Evolutionary conservation across 805 yeast species (phyloP).

Genomic region (Starmerella sirachaensis): DNA sequence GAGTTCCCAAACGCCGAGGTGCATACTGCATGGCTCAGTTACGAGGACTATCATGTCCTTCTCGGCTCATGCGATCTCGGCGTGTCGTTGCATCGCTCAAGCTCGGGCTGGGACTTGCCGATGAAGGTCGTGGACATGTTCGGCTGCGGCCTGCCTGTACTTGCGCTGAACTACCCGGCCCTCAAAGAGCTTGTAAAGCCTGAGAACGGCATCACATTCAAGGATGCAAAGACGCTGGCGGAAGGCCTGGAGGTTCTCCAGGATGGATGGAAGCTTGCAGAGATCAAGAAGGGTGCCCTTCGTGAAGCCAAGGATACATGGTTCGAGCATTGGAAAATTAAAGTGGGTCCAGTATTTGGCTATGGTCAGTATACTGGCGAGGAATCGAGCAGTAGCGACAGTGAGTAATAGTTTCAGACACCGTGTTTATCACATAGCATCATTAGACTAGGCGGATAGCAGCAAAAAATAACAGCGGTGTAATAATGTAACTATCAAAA

Average conservation of each 20-base stretch:
- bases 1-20: slow-evolving; percentile 41
- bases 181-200: slow-evolving; percentile 63
- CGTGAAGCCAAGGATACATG: slow-evolving; percentile 59
- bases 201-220: slow-evolving; percentile 58
- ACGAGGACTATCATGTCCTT: slow-evolving; percentile 67
- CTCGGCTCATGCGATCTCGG: slow-evolving; percentile 75
- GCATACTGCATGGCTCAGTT: slow-evolving; percentile 60
- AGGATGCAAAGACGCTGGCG: slow-evolving; percentile 34
- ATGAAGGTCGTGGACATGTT: slow-evolving; percentile 95
- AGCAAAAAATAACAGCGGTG: too few relatives aligned
- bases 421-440: too few relatives aligned
- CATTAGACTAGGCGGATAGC: too few relatives aligned
- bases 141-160: slow-evolving; percentile 90
- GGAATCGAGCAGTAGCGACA: slow-evolving; percentile 20
- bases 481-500: too few relatives aligned
- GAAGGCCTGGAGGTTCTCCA: slow-evolving; percentile 31
- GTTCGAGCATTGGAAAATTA: slow-evolving; percentile 60
- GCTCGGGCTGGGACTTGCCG: slow-evolving; percentile 89
- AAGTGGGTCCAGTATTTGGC: slow-evolving; percentile 35
- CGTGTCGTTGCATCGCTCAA: slow-evolving; percentile 77
- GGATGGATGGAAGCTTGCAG: slow-evolving; percentile 27
- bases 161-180: slow-evolving; percentile 66
- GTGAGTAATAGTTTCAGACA: too few relatives aligned
- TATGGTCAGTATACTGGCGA: slow-evolving; percentile 26
- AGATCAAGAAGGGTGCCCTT: slow-evolving; percentile 56